Base-by-base conservation (phyloP, 2,329 filamentous ascomycete genomes). In the Monilinia polystroma region DNA sequence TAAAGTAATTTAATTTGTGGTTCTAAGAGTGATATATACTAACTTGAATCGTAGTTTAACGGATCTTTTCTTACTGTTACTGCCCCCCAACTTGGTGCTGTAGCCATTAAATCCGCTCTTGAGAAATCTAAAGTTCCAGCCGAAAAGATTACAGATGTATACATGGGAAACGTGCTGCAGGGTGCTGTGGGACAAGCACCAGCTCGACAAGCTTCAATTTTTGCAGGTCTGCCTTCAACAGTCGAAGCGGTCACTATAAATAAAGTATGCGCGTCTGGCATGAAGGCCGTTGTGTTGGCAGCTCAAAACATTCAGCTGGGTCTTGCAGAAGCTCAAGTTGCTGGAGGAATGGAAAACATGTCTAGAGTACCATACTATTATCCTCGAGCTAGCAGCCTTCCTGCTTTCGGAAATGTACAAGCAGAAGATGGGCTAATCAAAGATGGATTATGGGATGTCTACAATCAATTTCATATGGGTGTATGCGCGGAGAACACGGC, bases 301-400 rank as follows among this genome's bases (percentile, higher is more conserved):
- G 94, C 94, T 1, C 92, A 97, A 76, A 95, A 96, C 76, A 97
- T 98, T 73, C 92, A 97, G 79, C 85, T 99, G 14, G 94, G 95
- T 6, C 84, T 96, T 12, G 87, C 92, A 20, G 91, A 96, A 75
- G 93, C 91, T 0, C 91, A 96, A 77, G 84, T 98, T 10, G 95
- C 95, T 1, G 95, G 95, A 69, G 95, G 95, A 64, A 97, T 99
- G 91, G 95, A 99, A 81, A 97, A 92, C 79, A 99, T 99, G 95
- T 92, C 91, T 7, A 86, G 90, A 51, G 92, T 97, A 5, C 95
- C 95, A 3, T 96, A 96, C 79, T 98, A 97, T 77, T 81, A 96
- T 41, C 88, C 90, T 10, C 87, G 95, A 43, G 87, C 92, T n/a
- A 92, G 88, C 75, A 86, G 90, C 69, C 83, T 95, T 72, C 91